Evolutionary conservation across 805 yeast genomes (phyloP).

Genomic region (Candida rishiriensis): DNA sequence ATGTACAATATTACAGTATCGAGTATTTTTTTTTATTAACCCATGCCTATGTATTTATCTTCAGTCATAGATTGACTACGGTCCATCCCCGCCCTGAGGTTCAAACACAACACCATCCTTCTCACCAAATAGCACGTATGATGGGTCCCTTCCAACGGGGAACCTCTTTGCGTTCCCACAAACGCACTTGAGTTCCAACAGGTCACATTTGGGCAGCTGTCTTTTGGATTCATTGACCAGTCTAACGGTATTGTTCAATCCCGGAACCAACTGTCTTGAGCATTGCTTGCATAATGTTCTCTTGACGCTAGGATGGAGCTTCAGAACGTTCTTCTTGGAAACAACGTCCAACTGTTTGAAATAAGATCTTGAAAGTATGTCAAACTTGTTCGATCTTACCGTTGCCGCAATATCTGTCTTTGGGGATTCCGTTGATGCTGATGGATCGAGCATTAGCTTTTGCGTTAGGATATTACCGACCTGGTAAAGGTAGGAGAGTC

Average conservation of each 20-base stretch:
- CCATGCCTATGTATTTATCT: background rate
- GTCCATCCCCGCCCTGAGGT: slow-evolving; percentile 2
- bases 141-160: slow-evolving; percentile 56
- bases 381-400: slow-evolving; percentile 18
- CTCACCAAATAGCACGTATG: slow-evolving; percentile 45
- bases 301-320: slow-evolving; percentile 61
- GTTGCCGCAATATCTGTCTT: background rate
- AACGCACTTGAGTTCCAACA: slow-evolving; percentile 44
- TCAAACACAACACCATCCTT: slow-evolving; percentile 25
- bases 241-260: slow-evolving; percentile 34
- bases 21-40: background rate
- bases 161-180: slow-evolving; percentile 54
- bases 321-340: slow-evolving; percentile 62
- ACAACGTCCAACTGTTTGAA: slow-evolving; percentile 53
- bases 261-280: slow-evolving; percentile 46
- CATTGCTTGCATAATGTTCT: slow-evolving; percentile 70
- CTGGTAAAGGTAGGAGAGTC: slow-evolving; percentile 58
- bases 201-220: slow-evolving; percentile 35
- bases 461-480: slow-evolving; percentile 39
- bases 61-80: no score
- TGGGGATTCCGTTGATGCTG: background rate
- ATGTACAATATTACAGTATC: background rate
- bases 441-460: slow-evolving; percentile 1
- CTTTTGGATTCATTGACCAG: slow-evolving; percentile 40
- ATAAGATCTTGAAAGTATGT: slow-evolving; percentile 51